Evolutionary conservation across 2,329 filamentous ascomycete species (phyloP), one percentile per base, ranked within the genome.

Genomic region (Emericellopsis cladophorae): DNA sequence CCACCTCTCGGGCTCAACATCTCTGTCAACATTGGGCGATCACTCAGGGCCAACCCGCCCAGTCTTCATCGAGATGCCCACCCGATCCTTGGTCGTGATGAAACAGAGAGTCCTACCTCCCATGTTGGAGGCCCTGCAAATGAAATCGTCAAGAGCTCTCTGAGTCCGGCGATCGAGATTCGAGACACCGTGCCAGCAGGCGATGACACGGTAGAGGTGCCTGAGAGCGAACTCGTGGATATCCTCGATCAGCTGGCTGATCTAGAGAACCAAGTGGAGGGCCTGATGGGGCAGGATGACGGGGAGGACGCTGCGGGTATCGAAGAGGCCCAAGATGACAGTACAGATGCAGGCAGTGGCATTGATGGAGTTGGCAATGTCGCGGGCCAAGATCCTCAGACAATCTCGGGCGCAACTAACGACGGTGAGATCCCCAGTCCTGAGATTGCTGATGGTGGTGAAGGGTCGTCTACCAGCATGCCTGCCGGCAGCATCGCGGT

Each of bases 251-350:
- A 42, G 37, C 12, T 42, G 11, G 14, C 12, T 31, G 31, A 15
- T n/a, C 40, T 42, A 15, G 40, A 42, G 23, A 29, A 29, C 12
- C 18, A 35, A 16, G 40, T 42, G 15, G 14, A 29, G 18, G 34
- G 14, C 22, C n/a, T 41, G 15, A 22, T 41, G 16, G 40, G 24
- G 12, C 22, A 16, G 4, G 40, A 21, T 9, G 40, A n/a, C 21
- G 5, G n/a, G 11, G 10, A 2, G 14, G 15, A 11, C 2, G 26
- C 3, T 7, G 26, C 26, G 26, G 6, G 26, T 7, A 12, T 38
- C 35, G 6, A 21, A 39, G n/a, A 36, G 24, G 16, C 21, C 10
- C 11, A 16, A n/a, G 23, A 37, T 16, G 15, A 15, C n/a, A 18
- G 7, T 32, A 11, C 18, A 26, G 15, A n/a, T 21, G 11, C 36